Percentiles rank a stretch among this genome's conserved stretches.
phyloP scores from a whole-genome alignment of 768 basidiomycete species.

The Filobasidium floriforme region DNA sequence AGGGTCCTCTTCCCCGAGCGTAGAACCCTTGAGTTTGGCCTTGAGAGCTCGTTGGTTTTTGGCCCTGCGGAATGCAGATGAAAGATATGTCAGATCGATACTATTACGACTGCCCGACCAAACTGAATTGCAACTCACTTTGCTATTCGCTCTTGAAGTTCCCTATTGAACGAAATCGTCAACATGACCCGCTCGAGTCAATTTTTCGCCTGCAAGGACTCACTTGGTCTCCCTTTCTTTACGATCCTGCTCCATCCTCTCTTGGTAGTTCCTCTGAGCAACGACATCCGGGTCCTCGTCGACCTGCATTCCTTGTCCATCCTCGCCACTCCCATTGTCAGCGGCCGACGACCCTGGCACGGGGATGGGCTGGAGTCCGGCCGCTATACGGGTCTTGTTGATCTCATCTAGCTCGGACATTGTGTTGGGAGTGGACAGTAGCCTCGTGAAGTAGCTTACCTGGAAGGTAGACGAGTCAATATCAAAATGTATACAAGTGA shows the following conservation, averaged over 20 bases:
- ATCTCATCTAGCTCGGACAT: conserved; percentile 42
- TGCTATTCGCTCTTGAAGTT: conserved; percentile 46
- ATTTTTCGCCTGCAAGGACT: conserved; percentile 1
- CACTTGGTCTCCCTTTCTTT: conserved; percentile 56
- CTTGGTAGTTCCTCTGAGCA: conserved; percentile 80
- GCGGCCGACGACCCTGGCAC: conserved; percentile 63
- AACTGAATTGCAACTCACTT: conserved; percentile 54
- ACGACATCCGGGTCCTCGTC: conserved; percentile 55
- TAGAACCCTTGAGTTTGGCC: conserved; percentile 81
- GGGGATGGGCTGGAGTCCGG: conserved; percentile 87
- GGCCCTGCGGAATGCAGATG: conserved; percentile 49
- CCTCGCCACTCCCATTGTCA: conserved; percentile 9
- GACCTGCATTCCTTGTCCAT: conserved; percentile 9
- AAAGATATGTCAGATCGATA: background rate
- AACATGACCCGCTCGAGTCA: background rate
- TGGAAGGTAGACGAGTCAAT: too few relatives aligned
- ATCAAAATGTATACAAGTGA: too few relatives aligned
- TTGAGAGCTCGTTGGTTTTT: conserved; percentile 89
- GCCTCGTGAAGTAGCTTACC: too few relatives aligned
- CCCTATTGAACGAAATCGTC: conserved; percentile 17
- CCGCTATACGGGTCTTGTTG: conserved; percentile 77
- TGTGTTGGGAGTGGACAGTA: background rate
- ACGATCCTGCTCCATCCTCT: conserved; percentile 59
- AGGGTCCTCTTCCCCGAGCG: conserved; percentile 60
- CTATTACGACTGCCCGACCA: conserved; percentile 14